These are phyloP conservation scores for Cadophora luteo-olivacea DNA, from an alignment of 2,329 filamentous ascomycete genomes.

Conservation along the genomic window DNA sequence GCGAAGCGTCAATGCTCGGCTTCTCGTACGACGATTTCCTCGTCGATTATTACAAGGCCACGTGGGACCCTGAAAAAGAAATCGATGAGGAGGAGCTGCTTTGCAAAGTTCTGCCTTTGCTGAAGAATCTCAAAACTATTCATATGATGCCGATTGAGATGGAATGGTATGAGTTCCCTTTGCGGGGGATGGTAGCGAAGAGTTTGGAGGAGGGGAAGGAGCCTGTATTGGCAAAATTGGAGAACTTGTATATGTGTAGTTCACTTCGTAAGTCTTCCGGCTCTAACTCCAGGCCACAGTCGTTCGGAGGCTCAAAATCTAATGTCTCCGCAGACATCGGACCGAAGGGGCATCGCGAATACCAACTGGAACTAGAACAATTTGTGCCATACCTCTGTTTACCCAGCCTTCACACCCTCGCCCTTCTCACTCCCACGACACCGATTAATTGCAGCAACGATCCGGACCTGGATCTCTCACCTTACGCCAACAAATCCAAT, in stretches of 20 bases:
- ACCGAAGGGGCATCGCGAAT: constrained; percentile 22
- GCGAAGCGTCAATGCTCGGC: background rate
- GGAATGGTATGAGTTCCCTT: background rate
- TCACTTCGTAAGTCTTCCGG: constrained; percentile 24
- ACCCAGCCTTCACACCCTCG: constrained; percentile 20
- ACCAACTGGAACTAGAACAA: constrained; percentile 22
- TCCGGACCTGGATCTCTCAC: constrained; percentile 10
- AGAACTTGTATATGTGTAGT: constrained; percentile 27
- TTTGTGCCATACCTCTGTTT: constrained; percentile 25
- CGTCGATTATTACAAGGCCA: background rate
- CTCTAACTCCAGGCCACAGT: background rate
- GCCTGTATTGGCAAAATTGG: constrained; percentile 18
- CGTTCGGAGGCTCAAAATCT: background rate
- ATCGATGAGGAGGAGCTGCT: constrained; percentile 6
- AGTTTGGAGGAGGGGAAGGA: constrained; percentile 5
- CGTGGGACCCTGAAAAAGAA: background rate
- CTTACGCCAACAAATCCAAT: constrained; percentile 19
- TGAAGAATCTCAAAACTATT: constrained; percentile 12
- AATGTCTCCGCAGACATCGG: constrained; percentile 17
- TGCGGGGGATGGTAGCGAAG: constrained; percentile 13
- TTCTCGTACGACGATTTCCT: constrained; percentile 1
- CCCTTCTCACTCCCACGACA: constrained; percentile 22
- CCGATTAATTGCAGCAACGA: background rate
- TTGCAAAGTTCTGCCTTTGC: background rate
- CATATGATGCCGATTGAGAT: constrained; percentile 11